phyloP scores from a whole-genome alignment of 164 flowering plant genomes.

The Vitis rupestris region DNA sequence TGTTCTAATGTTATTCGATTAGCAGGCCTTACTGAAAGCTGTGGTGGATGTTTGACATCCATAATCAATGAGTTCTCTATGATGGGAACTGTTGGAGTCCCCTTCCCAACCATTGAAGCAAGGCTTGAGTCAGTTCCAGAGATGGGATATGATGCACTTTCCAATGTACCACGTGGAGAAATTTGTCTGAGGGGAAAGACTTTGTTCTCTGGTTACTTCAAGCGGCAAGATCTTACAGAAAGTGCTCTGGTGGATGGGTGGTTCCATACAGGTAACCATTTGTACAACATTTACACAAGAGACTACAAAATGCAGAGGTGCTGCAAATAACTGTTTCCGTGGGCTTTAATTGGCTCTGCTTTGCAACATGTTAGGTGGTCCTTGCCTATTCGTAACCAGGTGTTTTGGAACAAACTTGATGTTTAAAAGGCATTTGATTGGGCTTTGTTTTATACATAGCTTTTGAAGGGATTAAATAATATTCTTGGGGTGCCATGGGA shows the following conservation, averaged over 20 bases:
- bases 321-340: not conserved
- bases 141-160: constrained; percentile 93
- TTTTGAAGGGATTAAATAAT: too few species aligned
- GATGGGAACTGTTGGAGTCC: constrained; percentile 92
- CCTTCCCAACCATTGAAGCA: constrained; percentile 75
- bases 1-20: constrained; percentile 1
- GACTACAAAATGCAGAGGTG: not conserved
- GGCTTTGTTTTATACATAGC: too few species aligned
- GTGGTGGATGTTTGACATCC: constrained; percentile 80
- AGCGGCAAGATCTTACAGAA: constrained; percentile 75
- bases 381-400: not conserved
- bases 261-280: constrained; percentile 89
- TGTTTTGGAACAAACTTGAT: too few species aligned
- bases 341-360: too few species aligned
- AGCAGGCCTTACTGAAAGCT: constrained; percentile 92
- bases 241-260: constrained; percentile 82
- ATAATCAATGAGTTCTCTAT: constrained; percentile 66
- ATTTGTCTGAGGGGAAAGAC: constrained; percentile 87
- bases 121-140: constrained; percentile 97
- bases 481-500: too few species aligned
- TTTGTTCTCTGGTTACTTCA: constrained; percentile 88
- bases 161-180: constrained; percentile 81
- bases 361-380: not conserved
- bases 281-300: not conserved
- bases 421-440: too few species aligned